phyloP scores from a whole-genome alignment of 2,329 filamentous ascomycete species.

The Chrysoporthe cubensis region DNA sequence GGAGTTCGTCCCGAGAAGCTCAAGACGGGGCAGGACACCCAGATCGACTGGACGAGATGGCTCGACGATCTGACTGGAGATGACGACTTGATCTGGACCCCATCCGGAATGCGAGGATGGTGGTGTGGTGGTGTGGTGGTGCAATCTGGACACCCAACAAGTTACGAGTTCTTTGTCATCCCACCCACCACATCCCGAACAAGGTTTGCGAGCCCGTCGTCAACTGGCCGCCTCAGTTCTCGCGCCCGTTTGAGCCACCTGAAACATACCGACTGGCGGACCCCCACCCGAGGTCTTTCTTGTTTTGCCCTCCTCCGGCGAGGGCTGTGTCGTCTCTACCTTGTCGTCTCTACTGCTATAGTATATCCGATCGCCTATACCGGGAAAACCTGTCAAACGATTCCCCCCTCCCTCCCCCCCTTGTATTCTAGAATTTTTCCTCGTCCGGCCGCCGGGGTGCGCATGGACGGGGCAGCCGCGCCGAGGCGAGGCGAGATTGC shows the following conservation, averaged over 20 bases:
- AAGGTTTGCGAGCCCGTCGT: not conserved
- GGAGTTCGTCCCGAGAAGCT: slow-evolving; percentile 4
- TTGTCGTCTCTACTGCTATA: too few relatives aligned
- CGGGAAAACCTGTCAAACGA: not conserved
- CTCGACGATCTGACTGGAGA: slow-evolving; percentile 5
- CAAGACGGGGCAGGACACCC: not conserved
- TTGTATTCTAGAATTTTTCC: slow-evolving; percentile 2
- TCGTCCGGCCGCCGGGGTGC: not conserved
- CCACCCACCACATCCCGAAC: not conserved
- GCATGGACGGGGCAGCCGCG: not conserved
- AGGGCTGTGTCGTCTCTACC: too few relatives aligned
- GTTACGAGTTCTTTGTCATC: not conserved
- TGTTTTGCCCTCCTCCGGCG: not conserved
- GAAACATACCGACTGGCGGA: slow-evolving; percentile 2
- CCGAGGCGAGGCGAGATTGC: not conserved
- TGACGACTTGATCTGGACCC: slow-evolving; percentile 4
- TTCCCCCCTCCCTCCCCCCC: not conserved
- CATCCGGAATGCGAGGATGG: not conserved
- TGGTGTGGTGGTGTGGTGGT: not conserved
- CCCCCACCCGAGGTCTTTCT: not conserved
- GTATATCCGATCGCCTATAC: too few relatives aligned
- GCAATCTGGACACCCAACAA: not conserved
- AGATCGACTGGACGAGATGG: slow-evolving; percentile 19
- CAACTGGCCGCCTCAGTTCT: not conserved
- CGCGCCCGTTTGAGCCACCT: slow-evolving; percentile 1